Base-by-base conservation (phyloP, 257 asterid species). In the Perilla frutescens region DNA sequence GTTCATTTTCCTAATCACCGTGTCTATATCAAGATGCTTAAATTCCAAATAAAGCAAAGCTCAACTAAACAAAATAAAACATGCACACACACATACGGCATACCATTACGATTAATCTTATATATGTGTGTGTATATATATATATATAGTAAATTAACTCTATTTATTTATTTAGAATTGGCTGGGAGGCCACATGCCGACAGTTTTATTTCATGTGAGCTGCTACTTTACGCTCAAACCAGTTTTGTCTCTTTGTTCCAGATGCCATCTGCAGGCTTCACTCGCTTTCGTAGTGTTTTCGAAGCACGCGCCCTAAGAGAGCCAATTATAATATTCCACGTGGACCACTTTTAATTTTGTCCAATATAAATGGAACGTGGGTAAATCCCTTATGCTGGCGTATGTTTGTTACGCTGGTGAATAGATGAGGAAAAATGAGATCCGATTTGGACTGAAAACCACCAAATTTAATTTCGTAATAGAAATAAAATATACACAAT, bases 161-260 rank as follows among this genome's bases (percentile, higher is more conserved):
- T 20, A 43, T 59, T 14, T 43, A 69, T 68, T 39, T 6, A 55
- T 75, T 10, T 3, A 10, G n/a, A 10, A 50, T 65, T 13, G 29
- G 80, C 71, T 73, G 82, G 86, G 82, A 79, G 66, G 73, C 49
- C 90, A 86, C 86, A 79, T 81, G 88, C 68, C 78, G 80, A 79
- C 82, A 71, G 34, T 45, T 63, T 50, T 45, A 55, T 67, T 37
- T 81, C 90, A 86, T 72, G 88, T 83, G 86, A 79, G 67, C 68
- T 83, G 84, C 76, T 36, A 62, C 67, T 61, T 15, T 74, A 29
- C 65, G 61, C 50, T 55, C 64, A 31, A 75, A 66, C 74, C 68
- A 74, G 53, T 61, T 80, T 84, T 81, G 91, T 84, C 81, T 80
- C 62, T 70, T 78, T 68, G 51, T 61, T 67, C 26, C 49, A 72